These are phyloP conservation scores for Glycyrrhiza uralensis DNA, from an alignment of 306 rosid genomes.

Conservation along the genomic window DNA sequence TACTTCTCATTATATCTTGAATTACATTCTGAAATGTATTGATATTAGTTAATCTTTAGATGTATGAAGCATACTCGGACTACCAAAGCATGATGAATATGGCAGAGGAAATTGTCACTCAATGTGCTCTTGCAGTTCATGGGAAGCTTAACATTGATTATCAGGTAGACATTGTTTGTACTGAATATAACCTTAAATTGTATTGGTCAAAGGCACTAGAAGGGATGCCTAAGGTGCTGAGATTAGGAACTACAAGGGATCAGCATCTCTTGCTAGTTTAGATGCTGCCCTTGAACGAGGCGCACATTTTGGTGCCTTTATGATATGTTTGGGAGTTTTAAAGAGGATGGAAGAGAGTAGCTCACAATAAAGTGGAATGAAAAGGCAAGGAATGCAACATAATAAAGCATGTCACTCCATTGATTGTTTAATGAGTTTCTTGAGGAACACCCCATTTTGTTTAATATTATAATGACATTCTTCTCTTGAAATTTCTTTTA, in stretches of 20 bases:
- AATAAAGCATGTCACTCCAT: neutral
- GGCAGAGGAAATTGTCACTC: conserved; percentile 89
- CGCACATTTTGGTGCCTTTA: neutral
- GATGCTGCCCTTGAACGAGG: neutral
- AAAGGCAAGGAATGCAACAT: neutral
- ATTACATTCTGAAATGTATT: conserved; percentile 41
- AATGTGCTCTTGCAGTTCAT: conserved; percentile 78
- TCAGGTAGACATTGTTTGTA: conserved; percentile 56
- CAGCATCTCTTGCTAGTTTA: neutral
- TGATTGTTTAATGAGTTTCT: neutral
- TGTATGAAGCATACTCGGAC: conserved; percentile 97
- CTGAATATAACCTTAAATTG: neutral
- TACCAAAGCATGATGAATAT: conserved; percentile 97
- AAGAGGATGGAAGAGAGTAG: neutral
- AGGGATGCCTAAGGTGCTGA: neutral
- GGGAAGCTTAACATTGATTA: conserved; percentile 85
- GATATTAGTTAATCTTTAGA: conserved; percentile 63
- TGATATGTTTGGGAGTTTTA: neutral
- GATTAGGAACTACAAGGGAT: neutral
- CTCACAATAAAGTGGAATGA: neutral
- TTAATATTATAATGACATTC: conserved; percentile 1
- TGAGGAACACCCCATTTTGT: neutral
- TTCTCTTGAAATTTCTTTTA: conserved; percentile 24
- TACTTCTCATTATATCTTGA: conserved; percentile 12
- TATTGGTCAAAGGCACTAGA: conserved; percentile 13